Evolutionary conservation across 148 eudicot species (phyloP), one percentile per base, ranked within the genome.

Genomic region (Chenopodium suecicum): DNA sequence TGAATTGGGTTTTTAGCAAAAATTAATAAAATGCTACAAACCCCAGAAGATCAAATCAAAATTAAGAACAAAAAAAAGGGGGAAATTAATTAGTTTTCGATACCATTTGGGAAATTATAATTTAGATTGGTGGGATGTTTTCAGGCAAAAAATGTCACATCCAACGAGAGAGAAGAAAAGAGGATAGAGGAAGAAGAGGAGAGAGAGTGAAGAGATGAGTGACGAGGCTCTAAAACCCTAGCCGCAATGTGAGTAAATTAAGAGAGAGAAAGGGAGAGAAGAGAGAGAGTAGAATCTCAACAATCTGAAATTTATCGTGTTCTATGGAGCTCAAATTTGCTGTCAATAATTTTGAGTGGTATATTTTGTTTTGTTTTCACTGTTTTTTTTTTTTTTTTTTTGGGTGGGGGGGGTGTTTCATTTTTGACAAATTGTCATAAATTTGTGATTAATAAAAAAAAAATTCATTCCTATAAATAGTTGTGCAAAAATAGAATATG

Each of bases 211-310:
- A 56, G 47, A 74, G 77, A 29, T 1, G 71, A 58, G 29, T 58
- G 62, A 46, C 47, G 73, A 72, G 16, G 75, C 25, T 81, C 62
- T 52, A 79, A 88, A 90, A 89, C 91, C 91, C 93, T 87, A 89
- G 93, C 90, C 90, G 91, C 91, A 90, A 89, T 62, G 81, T 27
- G 19, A 69, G 22, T 62, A 58, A 56, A 54, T 66, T 58, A 25
- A 4, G 54, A 66, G 58, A 23, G 74, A 74, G 60, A 54, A 0
- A 48, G 37, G 25, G 80, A 78, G 83, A 56, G 74, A 72, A 78
- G 83, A 56, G 74, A 72, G 85, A n/a, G 70, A 69, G 56, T 37
- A 50, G 77, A 66, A 50, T 47, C 50, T 31, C 32, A 20, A 74
- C 74, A 68, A 76, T 37, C 22, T 27, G 1, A 70, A 77, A 82